Evolutionary conservation across 306 rosid genomes (phyloP), one percentile per base, ranked within the genome.

Genomic region (Rosa lucieae): DNA sequence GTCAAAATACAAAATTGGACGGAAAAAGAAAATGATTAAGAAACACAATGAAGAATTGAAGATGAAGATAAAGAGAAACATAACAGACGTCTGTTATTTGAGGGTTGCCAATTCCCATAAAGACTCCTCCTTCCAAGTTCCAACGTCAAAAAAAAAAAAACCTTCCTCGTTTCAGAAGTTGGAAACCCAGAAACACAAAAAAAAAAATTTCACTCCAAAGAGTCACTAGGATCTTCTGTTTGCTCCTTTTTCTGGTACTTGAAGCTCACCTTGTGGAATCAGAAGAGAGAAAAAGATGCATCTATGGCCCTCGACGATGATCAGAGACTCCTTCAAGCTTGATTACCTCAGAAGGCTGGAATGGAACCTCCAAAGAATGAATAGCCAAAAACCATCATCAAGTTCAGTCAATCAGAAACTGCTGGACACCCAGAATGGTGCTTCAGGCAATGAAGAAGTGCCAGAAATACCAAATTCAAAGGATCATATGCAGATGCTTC

Each of bases 301-400:
- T 86, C 87, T 86, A 26, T 86, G 85, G 87, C 87, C 89, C 21
- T 83, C 89, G 40, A 52, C 67, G 70, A 81, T 17, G 53, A 71
- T 86, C 72, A 81, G 89, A 76, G 85, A 86, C 21, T 83, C 89
- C 42, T 86, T 86, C 85, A 77, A 78, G 74, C 59, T 39, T 20
- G 83, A 10, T 39, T 83, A 86, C 65, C 61, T 86, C n/a, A 72
- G 32, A 23, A 86, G 67, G 77, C 81, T 83, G 2, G 89, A 86
- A 17, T 81, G 80, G 89, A 86, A 86, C 59, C 69, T 78, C 29
- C 73, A 68, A 3, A 78, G 85, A 79, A 86, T 86, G 89, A 78
- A 78, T 23, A 56, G 76, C 17, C 75, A 81, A 5, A 83, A 81
- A 70, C 69, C 49, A 32, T 26, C 75, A 32, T 5, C 81, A 48